These are phyloP conservation scores for Globisporangium heterothallicum DNA, from an alignment of 352 stramenopile species.

Conservation along the genomic window DNA sequence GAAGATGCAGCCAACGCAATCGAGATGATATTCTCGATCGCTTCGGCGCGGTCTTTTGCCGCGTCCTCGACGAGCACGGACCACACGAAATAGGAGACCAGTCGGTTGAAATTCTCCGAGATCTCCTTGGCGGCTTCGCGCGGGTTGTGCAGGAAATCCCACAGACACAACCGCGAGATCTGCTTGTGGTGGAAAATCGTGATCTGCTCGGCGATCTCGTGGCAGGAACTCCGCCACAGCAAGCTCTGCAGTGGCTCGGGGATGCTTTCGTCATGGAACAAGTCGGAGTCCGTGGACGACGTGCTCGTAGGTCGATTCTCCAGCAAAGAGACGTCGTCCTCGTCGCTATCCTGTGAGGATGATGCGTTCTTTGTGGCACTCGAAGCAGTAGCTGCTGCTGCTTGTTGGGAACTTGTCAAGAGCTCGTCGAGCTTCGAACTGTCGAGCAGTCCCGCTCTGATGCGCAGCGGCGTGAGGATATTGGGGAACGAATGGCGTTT, in stretches of 20 bases:
- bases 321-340: not conserved
- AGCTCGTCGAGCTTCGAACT: conserved; percentile 8
- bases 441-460: conserved; percentile 8
- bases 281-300: conserved; percentile 28
- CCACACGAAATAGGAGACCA: conserved; percentile 72
- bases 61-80: conserved; percentile 66
- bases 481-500: conserved; percentile 71
- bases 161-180: conserved; percentile 36
- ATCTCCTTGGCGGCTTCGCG: conserved; percentile 42
- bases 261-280: conserved; percentile 37
- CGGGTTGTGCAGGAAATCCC: conserved; percentile 51
- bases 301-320: conserved; percentile 9
- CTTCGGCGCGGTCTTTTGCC: conserved; percentile 56
- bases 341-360: not conserved
- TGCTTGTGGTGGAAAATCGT: conserved; percentile 61
- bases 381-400: not conserved
- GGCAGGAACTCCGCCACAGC: conserved; percentile 45
- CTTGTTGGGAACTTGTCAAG: not conserved
- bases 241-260: conserved; percentile 36
- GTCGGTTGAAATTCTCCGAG: conserved; percentile 56
- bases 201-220: conserved; percentile 57
- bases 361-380: conserved; percentile 1
- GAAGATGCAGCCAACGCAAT: conserved; percentile 43
- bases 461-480: conserved; percentile 27
- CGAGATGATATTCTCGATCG: conserved; percentile 67